Base-by-base conservation (phyloP, 495 filamentous ascomycete species). In the Coniosporium apollinis region DNA sequence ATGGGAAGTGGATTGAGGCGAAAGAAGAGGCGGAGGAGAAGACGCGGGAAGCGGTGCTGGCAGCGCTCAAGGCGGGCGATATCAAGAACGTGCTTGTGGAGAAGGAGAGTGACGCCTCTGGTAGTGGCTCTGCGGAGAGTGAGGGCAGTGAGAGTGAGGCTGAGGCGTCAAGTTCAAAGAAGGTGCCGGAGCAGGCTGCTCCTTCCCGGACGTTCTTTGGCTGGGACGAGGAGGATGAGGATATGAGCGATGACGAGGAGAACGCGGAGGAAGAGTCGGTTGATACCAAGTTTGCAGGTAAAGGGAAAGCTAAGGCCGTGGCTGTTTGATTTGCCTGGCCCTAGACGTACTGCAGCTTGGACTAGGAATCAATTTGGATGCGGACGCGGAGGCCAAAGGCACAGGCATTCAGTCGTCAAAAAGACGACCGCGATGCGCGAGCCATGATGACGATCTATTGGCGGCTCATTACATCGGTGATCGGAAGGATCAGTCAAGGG, bases 161-260 rank as follows among this genome's bases (percentile, higher is more conserved):
- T 4, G 54, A 47, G 17, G 50, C 48, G 16, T 19, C 26, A 15
- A 36, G 29, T 2, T 36, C 37, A 30, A 40, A 36, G 15, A 15
- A 35, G 21, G 43, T 56, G 40, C 36, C 55, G 30, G 52, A 71
- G 29, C 28, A 28, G 15, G 39, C 34, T 21, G 39, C 33, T 22
- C 49, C 53, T 16, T 56, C 59, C 3, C 51, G 61, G 42, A 72
- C 60, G 7, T 89, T 80, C 50, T 72, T 80, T 42, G 84, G 84
- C 3, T 94, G 89, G 48, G 85, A 93, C 50, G 83, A 89, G 28
- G 85, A 93, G 28, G 85, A 93, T 41, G 85, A 89, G 45, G 87
- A 82, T 38, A 82, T 85, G 76, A 87, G 75, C 46, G 69, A 73
- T 25, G 74, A 80, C 31, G 76, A 76, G 0, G 76, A 80, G 16